Base-by-base conservation (phyloP, 495 filamentous ascomycete species). In the Bryoglossum gracile region DNA sequence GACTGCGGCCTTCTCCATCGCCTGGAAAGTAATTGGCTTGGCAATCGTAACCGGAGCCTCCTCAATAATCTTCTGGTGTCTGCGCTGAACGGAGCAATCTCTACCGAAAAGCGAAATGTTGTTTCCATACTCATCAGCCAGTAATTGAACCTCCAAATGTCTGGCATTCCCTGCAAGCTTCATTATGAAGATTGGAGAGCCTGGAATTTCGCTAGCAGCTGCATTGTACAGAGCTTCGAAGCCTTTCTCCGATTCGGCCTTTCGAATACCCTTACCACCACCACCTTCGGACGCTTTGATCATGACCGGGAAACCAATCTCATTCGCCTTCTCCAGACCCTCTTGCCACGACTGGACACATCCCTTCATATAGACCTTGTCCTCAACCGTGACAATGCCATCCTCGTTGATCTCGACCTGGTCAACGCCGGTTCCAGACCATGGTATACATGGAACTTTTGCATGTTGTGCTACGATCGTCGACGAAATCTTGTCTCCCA, bases 1-100 rank as follows among this genome's bases (percentile, higher is more conserved):
- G 23, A 99, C 94, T 18, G 92, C 92, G 34, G 92, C 92, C 55
- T 89, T 84, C 71, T 97, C 92, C 92, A 99, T 99, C 18, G 82
- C 82, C 60, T 83, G 80, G 78, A 99, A 99, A 43, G 92, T 97
- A 33, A 70, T 65, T 19, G 80, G 76, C 61, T 86, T 92, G 19
- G 92, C 92, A 45, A 99, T 91, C 8, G 92, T 99, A 25, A 96
- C 92, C 10, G 92, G 92, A 4, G 92, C 92, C 68, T 99, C 92
- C 68, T 99, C 92, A 55, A 99, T 99, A 66, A 99, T 99, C 74
- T 99, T 99, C 69, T 99, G 92, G 71, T 99, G 92, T 70, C 92
- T 78, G 68, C 92, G 84, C 70, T 99, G 92, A 2, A 99, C 92
- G 53, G 92, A 99, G 67, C 92, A 99, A 72, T 99, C 92, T 82